Conservation (phyloP, 176 grass and related monocot species). For the Bothriochloa decipiens region DNA sequence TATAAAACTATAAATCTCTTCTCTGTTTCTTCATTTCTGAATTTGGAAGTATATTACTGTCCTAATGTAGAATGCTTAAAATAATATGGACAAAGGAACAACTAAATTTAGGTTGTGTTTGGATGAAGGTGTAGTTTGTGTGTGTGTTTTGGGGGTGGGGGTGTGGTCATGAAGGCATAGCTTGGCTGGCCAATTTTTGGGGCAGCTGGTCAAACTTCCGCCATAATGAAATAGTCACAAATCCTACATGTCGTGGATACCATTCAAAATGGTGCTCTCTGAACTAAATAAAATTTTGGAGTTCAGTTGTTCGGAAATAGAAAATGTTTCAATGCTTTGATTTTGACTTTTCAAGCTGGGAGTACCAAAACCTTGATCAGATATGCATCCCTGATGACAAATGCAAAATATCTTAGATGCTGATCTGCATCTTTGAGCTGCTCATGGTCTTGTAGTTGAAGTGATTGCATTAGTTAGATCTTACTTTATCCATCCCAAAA, state of each 20-base stretch:
- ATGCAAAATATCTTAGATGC: neutral
- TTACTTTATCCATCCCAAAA: neutral
- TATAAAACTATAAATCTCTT: neutral
- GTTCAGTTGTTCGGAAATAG: neutral
- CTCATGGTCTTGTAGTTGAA: neutral
- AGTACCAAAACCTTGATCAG: neutral
- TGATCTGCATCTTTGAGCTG: neutral
- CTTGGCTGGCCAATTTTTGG: neutral
- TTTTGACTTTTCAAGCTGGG: neutral
- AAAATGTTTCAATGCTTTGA: conserved; percentile 29
- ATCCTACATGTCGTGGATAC: neutral
- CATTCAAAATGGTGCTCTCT: neutral
- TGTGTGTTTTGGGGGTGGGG: no score
- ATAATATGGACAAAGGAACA: neutral
- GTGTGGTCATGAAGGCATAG: no score
- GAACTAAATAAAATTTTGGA: neutral
- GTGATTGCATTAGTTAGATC: neutral
- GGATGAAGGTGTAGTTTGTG: no score
- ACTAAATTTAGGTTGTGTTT: conserved; percentile 8
- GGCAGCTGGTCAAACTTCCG: neutral
- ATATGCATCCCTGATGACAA: neutral
- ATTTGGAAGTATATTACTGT: neutral
- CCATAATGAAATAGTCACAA: neutral
- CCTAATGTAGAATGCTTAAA: neutral
- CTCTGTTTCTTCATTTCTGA: neutral